Conservation (phyloP, 371 early-diverging fungal species). For the Agmasoma carcini region DNA sequence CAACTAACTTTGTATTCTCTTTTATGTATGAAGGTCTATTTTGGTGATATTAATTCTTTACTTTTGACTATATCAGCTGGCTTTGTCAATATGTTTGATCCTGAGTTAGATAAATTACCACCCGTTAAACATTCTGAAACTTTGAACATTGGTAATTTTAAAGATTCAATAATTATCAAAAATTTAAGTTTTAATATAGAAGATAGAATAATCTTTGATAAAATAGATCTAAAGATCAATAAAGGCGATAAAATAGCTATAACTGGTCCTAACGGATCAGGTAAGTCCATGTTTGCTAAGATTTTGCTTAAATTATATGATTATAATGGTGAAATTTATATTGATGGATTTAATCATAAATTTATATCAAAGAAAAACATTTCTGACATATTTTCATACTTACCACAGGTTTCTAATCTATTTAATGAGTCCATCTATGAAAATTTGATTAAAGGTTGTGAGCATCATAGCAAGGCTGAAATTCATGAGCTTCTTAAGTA, state of each 20-base stretch:
- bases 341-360: slow-evolving; percentile 52
- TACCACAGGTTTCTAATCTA: slow-evolving; percentile 38
- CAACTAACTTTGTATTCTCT: no score
- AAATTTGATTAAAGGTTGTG: slow-evolving; percentile 61
- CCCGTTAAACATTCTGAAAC: no score
- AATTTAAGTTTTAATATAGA: background rate
- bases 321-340: slow-evolving; percentile 12
- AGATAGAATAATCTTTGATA: background rate
- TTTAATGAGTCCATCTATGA: slow-evolving; percentile 40
- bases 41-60: no score
- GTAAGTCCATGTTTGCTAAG: slow-evolving; percentile 4
- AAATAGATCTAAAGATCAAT: background rate
- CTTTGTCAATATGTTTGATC: no score
- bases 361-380: slow-evolving; percentile 56
- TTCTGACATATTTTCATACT: slow-evolving; percentile 29
- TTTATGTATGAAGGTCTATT: no score
- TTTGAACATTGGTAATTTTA: no score
- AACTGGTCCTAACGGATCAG: slow-evolving; percentile 11
- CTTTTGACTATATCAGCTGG: no score
- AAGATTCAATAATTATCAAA: background rate
- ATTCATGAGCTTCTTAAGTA: slow-evolving; percentile 59
- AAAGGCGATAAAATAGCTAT: slow-evolving; percentile 19
- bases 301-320: slow-evolving; percentile 5
- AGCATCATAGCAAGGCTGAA: slow-evolving; percentile 66
- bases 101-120: no score